These are phyloP conservation scores for Cadophora malorum DNA, from an alignment of 2,329 filamentous ascomycete species.

Conservation along the genomic window DNA sequence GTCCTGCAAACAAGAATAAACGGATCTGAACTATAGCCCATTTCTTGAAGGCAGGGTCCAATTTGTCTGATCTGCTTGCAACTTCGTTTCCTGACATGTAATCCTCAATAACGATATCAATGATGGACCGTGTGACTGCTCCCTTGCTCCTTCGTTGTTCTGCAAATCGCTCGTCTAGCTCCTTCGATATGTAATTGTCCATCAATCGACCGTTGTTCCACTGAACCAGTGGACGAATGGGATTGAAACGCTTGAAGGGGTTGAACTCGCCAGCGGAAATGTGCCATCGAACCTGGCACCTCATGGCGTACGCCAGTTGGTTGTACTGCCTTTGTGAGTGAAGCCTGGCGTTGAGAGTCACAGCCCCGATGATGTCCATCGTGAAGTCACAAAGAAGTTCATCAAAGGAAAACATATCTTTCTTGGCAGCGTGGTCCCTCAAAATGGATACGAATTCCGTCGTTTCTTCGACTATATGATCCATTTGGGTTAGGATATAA, in stretches of 20 bases:
- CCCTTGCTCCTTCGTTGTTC: conserved; percentile 23
- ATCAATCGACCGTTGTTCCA: conserved; percentile 37
- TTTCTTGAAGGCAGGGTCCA: conserved; percentile 31
- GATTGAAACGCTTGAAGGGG: conserved; percentile 31
- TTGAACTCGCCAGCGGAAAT: conserved; percentile 31
- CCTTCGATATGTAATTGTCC: conserved; percentile 35
- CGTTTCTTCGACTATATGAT: conserved; percentile 35
- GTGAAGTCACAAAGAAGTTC: conserved; percentile 32
- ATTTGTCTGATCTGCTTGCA: neutral
- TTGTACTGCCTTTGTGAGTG: conserved; percentile 34
- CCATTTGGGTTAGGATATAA: conserved; percentile 32
- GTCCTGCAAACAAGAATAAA: conserved; percentile 35
- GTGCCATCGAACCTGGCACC: conserved; percentile 34
- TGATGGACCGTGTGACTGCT: conserved; percentile 30
- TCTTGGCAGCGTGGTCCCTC: conserved; percentile 32
- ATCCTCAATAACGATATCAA: conserved; percentile 35
- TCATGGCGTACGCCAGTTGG: conserved; percentile 33
- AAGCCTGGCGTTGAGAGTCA: conserved; percentile 28
- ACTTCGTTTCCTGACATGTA: conserved; percentile 31
- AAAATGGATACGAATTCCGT: conserved; percentile 29
- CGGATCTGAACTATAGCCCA: conserved; percentile 31
- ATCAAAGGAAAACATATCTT: conserved; percentile 35
- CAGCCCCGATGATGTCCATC: conserved; percentile 39
- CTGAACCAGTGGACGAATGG: conserved; percentile 31
- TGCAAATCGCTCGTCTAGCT: conserved; percentile 35